phyloP scores from a whole-genome alignment of 2,329 filamentous ascomycete species.

The Fonsecaea pugnacius region DNA sequence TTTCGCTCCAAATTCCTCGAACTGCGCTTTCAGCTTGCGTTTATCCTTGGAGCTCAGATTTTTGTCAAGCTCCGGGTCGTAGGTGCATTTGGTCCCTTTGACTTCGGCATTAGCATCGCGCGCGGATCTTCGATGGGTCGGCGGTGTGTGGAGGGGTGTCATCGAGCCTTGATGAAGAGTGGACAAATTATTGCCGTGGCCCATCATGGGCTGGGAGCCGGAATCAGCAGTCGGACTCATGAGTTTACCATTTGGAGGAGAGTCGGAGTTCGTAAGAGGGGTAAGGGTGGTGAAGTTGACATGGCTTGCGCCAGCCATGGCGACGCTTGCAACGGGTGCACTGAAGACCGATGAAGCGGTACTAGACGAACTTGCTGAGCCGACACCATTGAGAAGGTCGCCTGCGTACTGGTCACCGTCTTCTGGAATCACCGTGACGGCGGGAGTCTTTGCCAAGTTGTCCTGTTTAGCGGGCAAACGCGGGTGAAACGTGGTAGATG shows the following conservation, averaged over 20 bases:
- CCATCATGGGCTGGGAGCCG: constrained; percentile 18
- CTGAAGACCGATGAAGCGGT: constrained; percentile 74
- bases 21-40: constrained; percentile 56
- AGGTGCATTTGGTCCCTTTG: constrained; percentile 63
- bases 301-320: constrained; percentile 62
- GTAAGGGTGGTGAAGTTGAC: constrained; percentile 61
- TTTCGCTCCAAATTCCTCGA: constrained; percentile 56
- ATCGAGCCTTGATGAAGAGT: constrained; percentile 42
- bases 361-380: constrained; percentile 74
- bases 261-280: constrained; percentile 69
- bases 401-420: constrained; percentile 51
- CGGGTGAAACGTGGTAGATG: constrained; percentile 17
- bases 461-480: constrained; percentile 22
- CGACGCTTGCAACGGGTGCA: constrained; percentile 54
- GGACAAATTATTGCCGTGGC: constrained; percentile 37
- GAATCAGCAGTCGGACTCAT: constrained; percentile 55
- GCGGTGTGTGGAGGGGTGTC: constrained; percentile 50
- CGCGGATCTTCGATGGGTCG: constrained; percentile 53
- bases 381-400: constrained; percentile 71
- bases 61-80: constrained; percentile 67
- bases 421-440: constrained; percentile 41
- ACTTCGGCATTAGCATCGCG: constrained; percentile 56
- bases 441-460: constrained; percentile 30
- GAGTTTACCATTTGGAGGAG: constrained; percentile 63
- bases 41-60: constrained; percentile 61